These are phyloP conservation scores for Sclerotinia glacialis DNA, from an alignment of 2,329 filamentous ascomycete species.

Conservation along the genomic window DNA sequence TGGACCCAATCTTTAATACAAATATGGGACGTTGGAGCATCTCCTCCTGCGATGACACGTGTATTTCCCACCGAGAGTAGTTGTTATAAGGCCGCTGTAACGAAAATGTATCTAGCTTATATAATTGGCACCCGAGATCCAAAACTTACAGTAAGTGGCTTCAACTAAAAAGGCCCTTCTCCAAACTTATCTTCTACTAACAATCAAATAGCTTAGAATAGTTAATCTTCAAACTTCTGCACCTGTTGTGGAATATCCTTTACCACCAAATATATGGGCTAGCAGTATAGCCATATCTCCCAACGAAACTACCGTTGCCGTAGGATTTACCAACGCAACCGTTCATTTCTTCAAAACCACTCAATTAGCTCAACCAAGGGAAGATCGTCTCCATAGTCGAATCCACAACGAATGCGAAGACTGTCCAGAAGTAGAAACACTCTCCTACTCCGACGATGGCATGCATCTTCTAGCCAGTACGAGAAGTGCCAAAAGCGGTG, in stretches of 20 bases:
- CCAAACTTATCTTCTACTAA: neutral
- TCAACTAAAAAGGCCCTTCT: neutral
- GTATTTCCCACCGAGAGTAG: constrained; percentile 42
- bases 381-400: constrained; percentile 41
- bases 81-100: constrained; percentile 43
- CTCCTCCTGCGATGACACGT: constrained; percentile 40
- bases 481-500: constrained; percentile 40
- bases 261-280: constrained; percentile 43
- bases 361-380: constrained; percentile 39
- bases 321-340: constrained; percentile 44
- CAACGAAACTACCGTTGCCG: constrained; percentile 43
- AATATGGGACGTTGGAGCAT: constrained; percentile 43
- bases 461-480: constrained; percentile 43
- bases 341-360: constrained; percentile 44
- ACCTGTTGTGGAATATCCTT: constrained; percentile 42
- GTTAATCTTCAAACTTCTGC: constrained; percentile 41
- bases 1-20: constrained; percentile 43
- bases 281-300: constrained; percentile 43
- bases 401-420: constrained; percentile 41
- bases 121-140: constrained; percentile 45
- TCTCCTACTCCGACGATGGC: constrained; percentile 44
- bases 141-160: constrained; percentile 42
- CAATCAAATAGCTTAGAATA: constrained; percentile 41
- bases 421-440: constrained; percentile 43
- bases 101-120: constrained; percentile 42